Evolutionary conservation across 108 stramenopile species (phyloP), one percentile per base, ranked within the genome.

Genomic region (Seminavis robusta): DNA sequence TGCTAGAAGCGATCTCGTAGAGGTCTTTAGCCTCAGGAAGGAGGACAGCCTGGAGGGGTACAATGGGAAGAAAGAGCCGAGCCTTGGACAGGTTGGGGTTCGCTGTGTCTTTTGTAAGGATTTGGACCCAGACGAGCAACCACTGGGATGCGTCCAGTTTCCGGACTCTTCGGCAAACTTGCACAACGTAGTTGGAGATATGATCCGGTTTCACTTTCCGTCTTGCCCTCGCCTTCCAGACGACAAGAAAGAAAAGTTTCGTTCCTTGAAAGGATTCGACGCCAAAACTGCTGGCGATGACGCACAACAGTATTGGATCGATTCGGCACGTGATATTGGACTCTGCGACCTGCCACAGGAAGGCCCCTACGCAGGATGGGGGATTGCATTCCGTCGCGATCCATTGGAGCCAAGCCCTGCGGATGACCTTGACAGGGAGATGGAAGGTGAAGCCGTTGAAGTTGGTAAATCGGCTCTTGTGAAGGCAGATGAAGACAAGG

Each of bases 81-180:
- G 57, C 3, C 29, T 68, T 32, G 84, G 89, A 36, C 89, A 90
- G 57, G 85, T 85, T 45, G 89, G 77, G n/a, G 56, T 90, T 47
- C 70, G 89, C 20, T 90, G 89, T 55, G 72, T 74, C 16, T 86
- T 77, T 38, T 90, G 89, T 66, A 85, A 85, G 50, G 59, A 61
- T 17, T 63, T 74, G 9, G 38, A 50, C 10, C 51, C 74, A 29
- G 56, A 64, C 1, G 70, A 83, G 17, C 51, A 73, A 25, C 63
- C 77, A 1, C 49, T 38, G 3, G 83, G 86, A 1, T 83, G 73
- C 59, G 47, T 74, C 3, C 56, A 52, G 26, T 92, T 84, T 65
- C 90, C 90, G n/a, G 68, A 83, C 4, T 63, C 58, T 9, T 47
- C 88, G 11, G 38, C 68, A 27, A 39, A 58, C 0, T 73, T 92